Evolutionary conservation across 208 protist species (phyloP).

Genomic region (Leishmania mexicana): DNA sequence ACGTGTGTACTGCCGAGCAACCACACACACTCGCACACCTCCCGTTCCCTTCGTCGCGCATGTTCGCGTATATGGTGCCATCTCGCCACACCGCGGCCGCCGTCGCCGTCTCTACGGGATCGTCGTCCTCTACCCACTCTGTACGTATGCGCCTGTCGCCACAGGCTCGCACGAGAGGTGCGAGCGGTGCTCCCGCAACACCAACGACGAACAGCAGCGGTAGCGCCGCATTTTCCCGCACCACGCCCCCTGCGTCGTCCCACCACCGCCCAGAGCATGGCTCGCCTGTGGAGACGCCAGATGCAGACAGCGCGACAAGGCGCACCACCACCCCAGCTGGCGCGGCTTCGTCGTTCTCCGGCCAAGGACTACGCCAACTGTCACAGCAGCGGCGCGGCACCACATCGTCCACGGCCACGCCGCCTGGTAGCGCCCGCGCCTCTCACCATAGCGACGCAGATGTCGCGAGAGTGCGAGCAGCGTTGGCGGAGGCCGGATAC

Average conservation of each 20-base stretch:
- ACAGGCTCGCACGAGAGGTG: not conserved
- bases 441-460: slow-evolving; percentile 32
- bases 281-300: not conserved
- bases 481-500: slow-evolving; percentile 54
- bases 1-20: not conserved
- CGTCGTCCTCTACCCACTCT: not conserved
- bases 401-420: slow-evolving; percentile 85
- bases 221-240: not conserved
- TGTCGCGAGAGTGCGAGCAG: slow-evolving; percentile 43
- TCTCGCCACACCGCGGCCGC: not conserved
- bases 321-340: not conserved
- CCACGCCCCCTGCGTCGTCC: slow-evolving; percentile 92
- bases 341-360: slow-evolving; percentile 6
- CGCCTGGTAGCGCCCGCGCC: not conserved
- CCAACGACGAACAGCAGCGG: not conserved
- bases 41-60: not conserved
- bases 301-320: not conserved
- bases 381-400: slow-evolving; percentile 90
- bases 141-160: not conserved
- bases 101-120: not conserved
- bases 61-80: not conserved
- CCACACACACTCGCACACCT: not conserved
- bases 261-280: not conserved
- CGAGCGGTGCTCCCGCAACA: not conserved
- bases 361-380: not conserved